Evolutionary conservation across 306 rosid genomes (phyloP), one percentile per base, ranked within the genome.

Genomic region (Adenanthera pavonina): DNA sequence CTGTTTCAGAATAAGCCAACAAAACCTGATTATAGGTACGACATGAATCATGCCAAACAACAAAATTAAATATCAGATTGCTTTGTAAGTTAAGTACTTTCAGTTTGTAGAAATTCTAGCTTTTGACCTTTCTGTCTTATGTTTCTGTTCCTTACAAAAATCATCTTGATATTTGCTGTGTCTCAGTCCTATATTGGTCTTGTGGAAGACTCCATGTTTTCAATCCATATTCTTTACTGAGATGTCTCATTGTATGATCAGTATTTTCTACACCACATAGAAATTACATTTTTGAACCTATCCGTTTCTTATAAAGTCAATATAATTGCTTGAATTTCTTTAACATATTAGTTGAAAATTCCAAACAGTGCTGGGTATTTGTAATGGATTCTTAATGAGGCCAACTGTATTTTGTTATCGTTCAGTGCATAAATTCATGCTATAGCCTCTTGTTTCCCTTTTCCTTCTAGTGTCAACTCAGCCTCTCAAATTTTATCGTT

Each of bases 11-110:
- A 93, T 87, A 92, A 85, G 80, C 99, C 94, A 76, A 89, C 99
- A 83, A 96, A 92, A 85, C 98, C 99, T 76, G 92, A 89, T 79
- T 92, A 93, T 82, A 92, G 97, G 99, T 93, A 91, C 80, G 41
- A 72, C 67, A 47, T 72, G 70, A 66, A 66, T 62, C 85, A 59
- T 67, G 74, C 76, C 70, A 80, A 72, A 77, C 65, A 40, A 67
- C 60, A 30, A 12, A 38, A 35, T 62, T 19, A 30, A 13, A 15
- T 75, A 75, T 47, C 30, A 51, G 46, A 17, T 74, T 83, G 20
- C 43, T 3, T 25, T 65, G 19, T 35, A 15, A 54, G 6, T 75
- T 52, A 20, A 33, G n/a, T 69, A 16, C 67, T 47, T 47, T 51
- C 60, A 69, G 40, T 43, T 44, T 72, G 56, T 61, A n/a, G 56